A percentile compares a stretch with the other conserved stretches of the same genome.
These are phyloP conservation scores for Ophiognomonia clavigignenti-juglandacearum DNA, from an alignment of 2,329 filamentous ascomycete genomes.

Conservation along the genomic window DNA sequence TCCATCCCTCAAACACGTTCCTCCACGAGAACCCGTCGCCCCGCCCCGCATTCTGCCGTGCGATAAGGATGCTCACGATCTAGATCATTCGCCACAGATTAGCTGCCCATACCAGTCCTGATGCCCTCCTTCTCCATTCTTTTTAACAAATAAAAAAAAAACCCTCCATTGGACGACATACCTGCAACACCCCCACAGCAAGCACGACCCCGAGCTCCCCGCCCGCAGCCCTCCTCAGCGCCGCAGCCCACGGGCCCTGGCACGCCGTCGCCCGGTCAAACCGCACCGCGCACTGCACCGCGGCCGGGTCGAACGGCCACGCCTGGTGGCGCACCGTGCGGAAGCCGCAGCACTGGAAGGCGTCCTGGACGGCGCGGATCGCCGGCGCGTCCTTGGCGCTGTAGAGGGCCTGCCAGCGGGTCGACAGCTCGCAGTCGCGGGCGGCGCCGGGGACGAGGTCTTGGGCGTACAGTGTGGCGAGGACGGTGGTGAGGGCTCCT, in stretches of 20 bases:
- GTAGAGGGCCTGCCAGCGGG: slow-evolving; percentile 52
- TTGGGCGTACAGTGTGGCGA: slow-evolving; percentile 39
- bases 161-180: slow-evolving; percentile 20
- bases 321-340: slow-evolving; percentile 51
- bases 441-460: slow-evolving; percentile 27
- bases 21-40: neutral
- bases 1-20: neutral
- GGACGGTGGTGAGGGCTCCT: slow-evolving; percentile 34
- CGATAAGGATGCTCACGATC: slow-evolving; percentile 6
- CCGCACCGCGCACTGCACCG: slow-evolving; percentile 35
- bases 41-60: neutral
- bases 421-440: slow-evolving; percentile 49
- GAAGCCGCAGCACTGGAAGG: slow-evolving; percentile 63
- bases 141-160: neutral
- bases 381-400: slow-evolving; percentile 40
- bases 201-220: slow-evolving; percentile 51
- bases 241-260: slow-evolving; percentile 48
- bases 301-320: slow-evolving; percentile 51
- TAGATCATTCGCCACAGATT: neutral
- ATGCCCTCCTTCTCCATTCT: neutral
- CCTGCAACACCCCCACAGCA: slow-evolving; percentile 51
- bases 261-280: slow-evolving; percentile 46
- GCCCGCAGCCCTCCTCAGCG: slow-evolving; percentile 48
- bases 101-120: too few species aligned
- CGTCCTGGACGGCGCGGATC: slow-evolving; percentile 60